Evolutionary conservation across 2,329 filamentous ascomycete genomes (phyloP).

Genomic region (Trichoderma afroharzianum): DNA sequence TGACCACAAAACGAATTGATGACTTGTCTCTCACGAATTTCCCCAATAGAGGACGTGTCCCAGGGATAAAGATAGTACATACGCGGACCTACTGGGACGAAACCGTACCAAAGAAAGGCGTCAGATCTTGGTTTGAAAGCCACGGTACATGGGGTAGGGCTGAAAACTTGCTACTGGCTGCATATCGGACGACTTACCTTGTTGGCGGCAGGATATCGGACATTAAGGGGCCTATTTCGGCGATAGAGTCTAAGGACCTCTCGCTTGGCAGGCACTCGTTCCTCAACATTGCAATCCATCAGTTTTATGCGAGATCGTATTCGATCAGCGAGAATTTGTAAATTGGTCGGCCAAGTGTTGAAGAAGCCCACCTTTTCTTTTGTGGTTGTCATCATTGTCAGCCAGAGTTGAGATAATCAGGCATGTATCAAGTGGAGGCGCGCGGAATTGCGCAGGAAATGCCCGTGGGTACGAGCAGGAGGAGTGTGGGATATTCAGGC

Average conservation of each 20-base stretch:
- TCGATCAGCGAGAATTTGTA: not conserved
- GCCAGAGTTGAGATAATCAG: not conserved
- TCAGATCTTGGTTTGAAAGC: not conserved
- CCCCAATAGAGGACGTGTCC: not conserved
- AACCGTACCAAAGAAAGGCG: not conserved
- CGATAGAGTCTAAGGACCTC: not conserved
- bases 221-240: not conserved
- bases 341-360: not conserved
- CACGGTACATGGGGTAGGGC: not conserved
- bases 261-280: not conserved
- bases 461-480: not conserved
- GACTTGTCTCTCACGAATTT: too few relatives aligned
- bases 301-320: not conserved
- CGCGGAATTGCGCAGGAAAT: not conserved
- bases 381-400: not conserved
- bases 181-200: not conserved
- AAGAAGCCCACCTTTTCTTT: not conserved
- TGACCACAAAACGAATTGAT: not conserved
- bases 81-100: not conserved
- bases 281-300: not conserved
- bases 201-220: not conserved
- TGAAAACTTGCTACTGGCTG: not conserved
- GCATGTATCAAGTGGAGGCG: not conserved
- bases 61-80: not conserved
- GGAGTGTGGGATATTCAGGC: not conserved